Base-by-base conservation (phyloP, 2,329 filamentous ascomycete genomes). In the Calcarisporium arbuscula region DNA sequence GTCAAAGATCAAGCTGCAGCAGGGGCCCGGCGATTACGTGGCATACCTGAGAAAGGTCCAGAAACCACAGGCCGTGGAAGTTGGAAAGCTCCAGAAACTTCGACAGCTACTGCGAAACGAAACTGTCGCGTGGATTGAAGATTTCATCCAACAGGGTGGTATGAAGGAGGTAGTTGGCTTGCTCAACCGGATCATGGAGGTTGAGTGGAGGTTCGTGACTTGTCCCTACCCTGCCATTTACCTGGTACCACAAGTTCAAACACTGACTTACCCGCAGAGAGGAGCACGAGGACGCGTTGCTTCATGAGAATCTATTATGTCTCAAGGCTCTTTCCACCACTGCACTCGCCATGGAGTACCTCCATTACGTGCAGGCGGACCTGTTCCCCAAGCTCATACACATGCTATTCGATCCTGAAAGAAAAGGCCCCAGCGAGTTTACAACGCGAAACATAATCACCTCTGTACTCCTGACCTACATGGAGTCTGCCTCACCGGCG, bases 331-430 rank as follows among this genome's bases (percentile, higher is more conserved):
- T 96, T 4, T 94, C 87, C 54, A 98, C 92, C 2, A 95, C 90
- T 2, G 88, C 85, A 12, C 72, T 86, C 22, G 92, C 88, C 2
- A 70, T 95, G 50, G 77, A 84, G 45, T 85, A 90, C 52, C 74
- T 98, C 7, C 75, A 85, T 45, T 77, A 78, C 8, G 85, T 95
- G 38, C 86, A 94, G 46, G 67, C 70, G 6, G 81, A 82, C 0
- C 70, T 98, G 8, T 95, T 96, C 52, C 87, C 90, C 3, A 85
- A 85, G 18, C 67, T 98, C 30, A 64, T 96, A 30, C 76, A 77
- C 39, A 88, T 96, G 82, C 70, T 96, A 26, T 96, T 96, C 51
- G 89, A 95, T 51, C 86, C 94, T n/a, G 90, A 96, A 56, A 94
- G 89, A 67, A 96, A 96, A 58, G 92, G 92, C 0, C 92, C 92